Conservation (phyloP, 2,329 filamentous ascomycete species). For the Fusarium papillatum region DNA sequence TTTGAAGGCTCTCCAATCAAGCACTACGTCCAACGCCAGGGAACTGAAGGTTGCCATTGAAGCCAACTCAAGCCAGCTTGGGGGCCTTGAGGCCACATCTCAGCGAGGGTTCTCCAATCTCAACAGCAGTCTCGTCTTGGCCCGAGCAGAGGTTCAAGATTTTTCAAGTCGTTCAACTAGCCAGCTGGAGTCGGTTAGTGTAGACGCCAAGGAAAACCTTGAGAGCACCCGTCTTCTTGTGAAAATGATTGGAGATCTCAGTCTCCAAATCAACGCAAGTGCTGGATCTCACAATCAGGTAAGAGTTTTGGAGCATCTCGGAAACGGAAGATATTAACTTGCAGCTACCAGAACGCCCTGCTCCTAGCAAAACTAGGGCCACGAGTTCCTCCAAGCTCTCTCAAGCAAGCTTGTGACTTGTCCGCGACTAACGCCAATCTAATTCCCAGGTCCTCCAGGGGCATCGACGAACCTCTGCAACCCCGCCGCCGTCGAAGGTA, state of each 20-base stretch:
- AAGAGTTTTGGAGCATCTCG: no score
- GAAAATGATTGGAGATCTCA: no score
- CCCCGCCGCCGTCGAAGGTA: neutral
- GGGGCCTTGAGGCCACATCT: neutral
- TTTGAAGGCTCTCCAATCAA: neutral
- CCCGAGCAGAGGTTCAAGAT: neutral
- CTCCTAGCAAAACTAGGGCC: neutral
- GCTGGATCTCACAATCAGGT: no score
- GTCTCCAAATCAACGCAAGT: no score
- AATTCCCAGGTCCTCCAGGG: no score
- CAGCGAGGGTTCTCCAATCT: no score
- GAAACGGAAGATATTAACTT: no score
- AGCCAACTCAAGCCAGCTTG: neutral
- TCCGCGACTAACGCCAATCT: neutral
- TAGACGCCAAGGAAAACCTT: no score
- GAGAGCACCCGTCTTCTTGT: no score
- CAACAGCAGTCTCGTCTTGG: neutral
- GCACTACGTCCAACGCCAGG: neutral
- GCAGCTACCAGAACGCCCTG: neutral
- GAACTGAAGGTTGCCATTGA: neutral
- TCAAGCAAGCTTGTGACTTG: neutral
- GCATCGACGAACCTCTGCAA: neutral
- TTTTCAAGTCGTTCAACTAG: no score
- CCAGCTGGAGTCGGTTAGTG: no score
- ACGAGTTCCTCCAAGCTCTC: neutral